A percentile compares a stretch with the other conserved stretches of the same genome.
Evolutionary conservation across 176 grass and related monocot species (phyloP).

Genomic region (Luzula sylvatica): DNA sequence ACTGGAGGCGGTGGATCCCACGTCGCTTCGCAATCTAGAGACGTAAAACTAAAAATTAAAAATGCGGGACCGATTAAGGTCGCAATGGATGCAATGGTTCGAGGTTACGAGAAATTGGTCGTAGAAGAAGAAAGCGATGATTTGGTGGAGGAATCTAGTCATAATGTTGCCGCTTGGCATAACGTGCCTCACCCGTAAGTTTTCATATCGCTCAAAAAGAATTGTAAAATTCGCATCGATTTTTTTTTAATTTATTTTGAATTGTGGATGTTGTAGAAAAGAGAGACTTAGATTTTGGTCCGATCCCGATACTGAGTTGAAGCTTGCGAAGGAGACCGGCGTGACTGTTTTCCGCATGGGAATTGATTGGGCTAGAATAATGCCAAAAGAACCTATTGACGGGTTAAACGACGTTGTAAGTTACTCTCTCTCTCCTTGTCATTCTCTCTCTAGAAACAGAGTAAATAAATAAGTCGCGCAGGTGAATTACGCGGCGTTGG

Average conservation of each 20-base stretch:
- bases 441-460: constrained; percentile 1
- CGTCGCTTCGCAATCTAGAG: constrained; percentile 13
- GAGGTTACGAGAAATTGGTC: constrained; percentile 61
- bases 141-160: constrained; percentile 26
- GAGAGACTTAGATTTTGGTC: constrained; percentile 97
- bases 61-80: constrained; percentile 39
- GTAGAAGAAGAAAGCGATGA: constrained; percentile 25
- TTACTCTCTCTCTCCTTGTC: not conserved
- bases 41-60: constrained; percentile 5
- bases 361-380: constrained; percentile 83
- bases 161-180: constrained; percentile 86
- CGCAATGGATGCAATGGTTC: constrained; percentile 81
- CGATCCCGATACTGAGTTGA: constrained; percentile 80
- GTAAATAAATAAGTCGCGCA: constrained; percentile 14
- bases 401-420: constrained; percentile 53
- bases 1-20: constrained; percentile 61
- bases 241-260: not conserved
- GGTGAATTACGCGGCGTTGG: constrained; percentile 91
- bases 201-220: no score
- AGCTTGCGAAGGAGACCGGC: constrained; percentile 80
- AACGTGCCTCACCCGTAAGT: constrained; percentile 86
- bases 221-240: not conserved
- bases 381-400: constrained; percentile 57
- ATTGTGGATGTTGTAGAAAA: constrained; percentile 43
- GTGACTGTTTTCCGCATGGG: constrained; percentile 78